A percentile compares a stretch with the other conserved stretches of the same genome.
Conservation (phyloP, 2,329 filamentous ascomycete genomes). For the Epichloe festucae region DNA sequence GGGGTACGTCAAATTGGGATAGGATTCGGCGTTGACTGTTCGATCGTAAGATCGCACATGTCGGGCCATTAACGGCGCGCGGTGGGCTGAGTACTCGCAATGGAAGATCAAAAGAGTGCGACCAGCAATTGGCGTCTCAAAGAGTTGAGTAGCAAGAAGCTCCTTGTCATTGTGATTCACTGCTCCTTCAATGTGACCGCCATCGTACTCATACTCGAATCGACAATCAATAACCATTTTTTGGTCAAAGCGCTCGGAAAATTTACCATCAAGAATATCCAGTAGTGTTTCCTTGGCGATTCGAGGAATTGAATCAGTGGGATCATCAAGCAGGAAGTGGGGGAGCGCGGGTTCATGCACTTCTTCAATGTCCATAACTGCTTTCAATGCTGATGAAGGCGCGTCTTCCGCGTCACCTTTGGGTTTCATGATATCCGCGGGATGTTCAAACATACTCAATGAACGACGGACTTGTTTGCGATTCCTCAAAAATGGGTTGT, state of each 20-base stretch:
- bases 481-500: slow-evolving; percentile 60
- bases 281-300: slow-evolving; percentile 74
- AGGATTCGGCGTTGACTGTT: slow-evolving; percentile 68
- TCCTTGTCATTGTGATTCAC: slow-evolving; percentile 98
- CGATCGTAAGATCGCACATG: slow-evolving; percentile 85
- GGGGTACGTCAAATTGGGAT: slow-evolving; percentile 83
- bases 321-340: slow-evolving; percentile 68
- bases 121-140: slow-evolving; percentile 51
- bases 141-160: slow-evolving; percentile 64
- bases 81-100: slow-evolving; percentile 96
- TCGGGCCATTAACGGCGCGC: slow-evolving; percentile 91
- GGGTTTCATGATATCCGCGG: slow-evolving; percentile 73
- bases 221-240: slow-evolving; percentile 89
- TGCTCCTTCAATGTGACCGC: slow-evolving; percentile 85
- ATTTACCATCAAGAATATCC: slow-evolving; percentile 78
- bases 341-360: slow-evolving; percentile 60
- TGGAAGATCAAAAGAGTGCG: slow-evolving; percentile 83
- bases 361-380: slow-evolving; percentile 76
- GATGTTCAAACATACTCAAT: slow-evolving; percentile 94
- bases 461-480: slow-evolving; percentile 85
- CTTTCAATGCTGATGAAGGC: slow-evolving; percentile 40
- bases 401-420: slow-evolving; percentile 47
- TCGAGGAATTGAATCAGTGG: slow-evolving; percentile 75
- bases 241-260: slow-evolving; percentile 61
- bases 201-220: slow-evolving; percentile 97